Evolutionary conservation across 2,329 filamentous ascomycete species (phyloP).

Genomic region (Endoconidiophora laricicola): DNA sequence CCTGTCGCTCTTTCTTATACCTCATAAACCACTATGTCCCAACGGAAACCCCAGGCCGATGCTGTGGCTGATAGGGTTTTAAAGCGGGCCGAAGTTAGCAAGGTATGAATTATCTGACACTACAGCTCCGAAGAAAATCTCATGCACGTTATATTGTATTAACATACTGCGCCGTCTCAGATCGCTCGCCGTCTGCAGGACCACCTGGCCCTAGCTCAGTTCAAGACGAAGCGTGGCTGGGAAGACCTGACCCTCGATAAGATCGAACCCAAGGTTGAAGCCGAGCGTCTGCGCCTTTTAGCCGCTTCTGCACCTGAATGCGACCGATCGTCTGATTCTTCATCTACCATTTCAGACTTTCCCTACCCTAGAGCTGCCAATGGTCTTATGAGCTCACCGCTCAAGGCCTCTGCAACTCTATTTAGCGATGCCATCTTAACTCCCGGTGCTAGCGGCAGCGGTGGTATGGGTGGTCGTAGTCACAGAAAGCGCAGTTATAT

Average conservation of each 20-base stretch:
- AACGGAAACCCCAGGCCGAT: slow-evolving; percentile 25
- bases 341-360: slow-evolving; percentile 65
- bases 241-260: slow-evolving; percentile 74
- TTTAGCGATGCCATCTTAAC: slow-evolving; percentile 64
- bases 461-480: slow-evolving; percentile 15
- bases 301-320: slow-evolving; percentile 30
- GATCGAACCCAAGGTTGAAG: slow-evolving; percentile 70
- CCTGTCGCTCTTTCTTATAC: not conserved
- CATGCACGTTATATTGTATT: not conserved
- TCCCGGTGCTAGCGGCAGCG: slow-evolving; percentile 50
- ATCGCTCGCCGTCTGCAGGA: slow-evolving; percentile 88
- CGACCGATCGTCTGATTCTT: slow-evolving; percentile 73
- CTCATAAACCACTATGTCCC: not conserved
- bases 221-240: slow-evolving; percentile 94
- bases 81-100: slow-evolving; percentile 58
- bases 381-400: slow-evolving; percentile 65
- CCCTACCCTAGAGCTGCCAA: slow-evolving; percentile 41
- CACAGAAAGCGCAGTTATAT: slow-evolving; percentile 49
- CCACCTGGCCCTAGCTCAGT: slow-evolving; percentile 84
- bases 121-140: slow-evolving; percentile 12
- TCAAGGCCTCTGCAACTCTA: slow-evolving; percentile 50
- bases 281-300: slow-evolving; percentile 51
- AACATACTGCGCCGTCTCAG: slow-evolving; percentile 28
- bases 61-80: slow-evolving; percentile 53
- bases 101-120: slow-evolving; percentile 32